A percentile compares a stretch with the other conserved stretches of the same genome.
Evolutionary conservation across 352 stramenopile species (phyloP).

Genomic region (Pythium dissotocum): DNA sequence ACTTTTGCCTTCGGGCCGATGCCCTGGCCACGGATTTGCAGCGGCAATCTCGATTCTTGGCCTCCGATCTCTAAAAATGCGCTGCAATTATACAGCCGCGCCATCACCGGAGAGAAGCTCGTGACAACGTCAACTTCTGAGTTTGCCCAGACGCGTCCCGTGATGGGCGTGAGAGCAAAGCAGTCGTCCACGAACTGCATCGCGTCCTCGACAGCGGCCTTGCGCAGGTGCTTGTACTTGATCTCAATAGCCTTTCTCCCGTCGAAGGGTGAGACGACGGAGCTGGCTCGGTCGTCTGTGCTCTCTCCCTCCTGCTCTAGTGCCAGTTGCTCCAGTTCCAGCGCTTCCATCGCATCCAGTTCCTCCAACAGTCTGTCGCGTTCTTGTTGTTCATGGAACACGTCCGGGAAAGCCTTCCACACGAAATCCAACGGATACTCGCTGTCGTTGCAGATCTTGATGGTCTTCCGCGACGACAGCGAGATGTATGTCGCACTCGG

Average conservation of each 20-base stretch:
- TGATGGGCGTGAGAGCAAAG: slow-evolving; percentile 89
- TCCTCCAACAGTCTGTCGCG: slow-evolving; percentile 80
- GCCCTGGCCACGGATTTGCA: slow-evolving; percentile 88
- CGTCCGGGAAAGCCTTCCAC: slow-evolving; percentile 90
- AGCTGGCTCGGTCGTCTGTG: not conserved
- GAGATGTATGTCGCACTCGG: slow-evolving; percentile 91
- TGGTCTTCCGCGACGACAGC: slow-evolving; percentile 83
- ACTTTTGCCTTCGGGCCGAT: slow-evolving; percentile 93
- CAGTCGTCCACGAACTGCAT: slow-evolving; percentile 96
- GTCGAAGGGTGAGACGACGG: slow-evolving; percentile 52
- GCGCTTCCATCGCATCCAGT: slow-evolving; percentile 77
- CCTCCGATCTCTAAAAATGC: slow-evolving; percentile 91
- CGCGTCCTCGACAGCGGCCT: slow-evolving; percentile 85
- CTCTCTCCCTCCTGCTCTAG: slow-evolving; percentile 34
- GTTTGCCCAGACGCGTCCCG: slow-evolving; percentile 91
- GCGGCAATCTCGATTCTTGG: slow-evolving; percentile 83
- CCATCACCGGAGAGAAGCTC: slow-evolving; percentile 85
- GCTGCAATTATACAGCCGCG: slow-evolving; percentile 76
- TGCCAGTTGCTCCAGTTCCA: slow-evolving; percentile 70
- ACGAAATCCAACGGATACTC: slow-evolving; percentile 91
- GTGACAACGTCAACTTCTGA: slow-evolving; percentile 91
- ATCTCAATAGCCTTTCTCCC: slow-evolving; percentile 67
- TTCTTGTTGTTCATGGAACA: slow-evolving; percentile 78
- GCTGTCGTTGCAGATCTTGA: slow-evolving; percentile 94
- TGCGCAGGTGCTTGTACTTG: slow-evolving; percentile 92